Base-by-base conservation (phyloP, 2,329 filamentous ascomycete species). In the Penicillium sp. region DNA sequence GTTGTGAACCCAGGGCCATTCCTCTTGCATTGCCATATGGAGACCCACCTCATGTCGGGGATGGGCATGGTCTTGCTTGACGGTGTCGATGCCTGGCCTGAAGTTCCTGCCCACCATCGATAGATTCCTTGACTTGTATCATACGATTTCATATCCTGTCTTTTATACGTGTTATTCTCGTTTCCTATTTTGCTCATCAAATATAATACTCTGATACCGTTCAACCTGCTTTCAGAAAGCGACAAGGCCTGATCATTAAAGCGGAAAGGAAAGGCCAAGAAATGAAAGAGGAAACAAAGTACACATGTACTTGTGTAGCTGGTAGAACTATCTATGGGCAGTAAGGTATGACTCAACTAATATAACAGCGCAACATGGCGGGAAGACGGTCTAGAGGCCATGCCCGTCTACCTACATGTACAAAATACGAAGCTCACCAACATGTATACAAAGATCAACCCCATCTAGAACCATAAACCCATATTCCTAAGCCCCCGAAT, bases 401-500 rank as follows among this genome's bases (percentile, higher is more conserved):
- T 27, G 25, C 7, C 25, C 8, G 8, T 27, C 25, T 27, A 27
- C 25, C 25, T 27, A 27, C 25, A 8, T 27, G 25, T 25, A 25
- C 6, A 25, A 25, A 4, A 25, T 9, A 45, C 42, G 2, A 45
- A 16, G 2, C 18, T 12, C 42, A 18, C 21, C 25, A 25, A 25
- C 6, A 25, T 25, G 15, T 35, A 46, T 18, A 25, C 6, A 37
- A 27, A 13, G 9, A 45, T 4, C 21, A 16, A 45, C 15, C n/a
- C 12, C 16, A 50, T 50, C 23, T 32, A 42, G 4, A 45, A n/a
- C 8, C 13, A 45, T 3, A 31, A 15, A 13, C n/a, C 7, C n/a
- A 31, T 18, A 13, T 4, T 0, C 42, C 29, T 52, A 55, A 32
- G 52, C 41, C 21, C 48, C 58, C n/a, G 48, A 55, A 53, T 56